Evolutionary conservation across 176 grass and related monocot genomes (phyloP).

Genomic region (Dendrocalamus sinicus): DNA sequence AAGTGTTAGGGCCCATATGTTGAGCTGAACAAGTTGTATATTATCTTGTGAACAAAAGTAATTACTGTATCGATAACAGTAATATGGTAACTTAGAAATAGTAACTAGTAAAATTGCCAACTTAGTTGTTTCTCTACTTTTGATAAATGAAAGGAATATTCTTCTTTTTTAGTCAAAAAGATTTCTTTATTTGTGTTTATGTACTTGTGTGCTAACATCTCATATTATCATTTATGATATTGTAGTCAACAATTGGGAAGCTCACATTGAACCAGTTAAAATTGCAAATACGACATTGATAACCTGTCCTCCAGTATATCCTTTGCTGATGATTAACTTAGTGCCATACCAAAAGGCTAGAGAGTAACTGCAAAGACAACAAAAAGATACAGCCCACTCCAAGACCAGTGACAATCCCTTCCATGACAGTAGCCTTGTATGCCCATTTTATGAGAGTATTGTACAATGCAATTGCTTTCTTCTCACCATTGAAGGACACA

Average conservation of each 20-base stretch:
- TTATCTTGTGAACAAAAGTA: neutral
- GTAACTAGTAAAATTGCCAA: neutral
- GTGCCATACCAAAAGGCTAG: conserved; percentile 72
- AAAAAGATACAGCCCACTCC: conserved; percentile 56
- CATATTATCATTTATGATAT: conserved; percentile 14
- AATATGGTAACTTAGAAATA: neutral
- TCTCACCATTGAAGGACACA: conserved; percentile 73
- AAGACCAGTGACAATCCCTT: conserved; percentile 65
- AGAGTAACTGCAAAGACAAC: conserved; percentile 64
- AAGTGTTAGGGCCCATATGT: neutral
- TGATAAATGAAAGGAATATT: conserved; percentile 4
- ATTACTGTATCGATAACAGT: neutral
- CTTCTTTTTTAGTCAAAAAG: neutral
- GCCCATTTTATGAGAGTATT: conserved; percentile 60
- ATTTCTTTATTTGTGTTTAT: neutral
- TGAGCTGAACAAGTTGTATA: neutral
- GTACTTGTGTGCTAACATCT: neutral
- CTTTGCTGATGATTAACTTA: conserved; percentile 65
- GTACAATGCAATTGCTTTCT: conserved; percentile 62
- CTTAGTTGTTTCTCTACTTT: neutral
- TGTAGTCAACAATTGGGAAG: conserved; percentile 8
- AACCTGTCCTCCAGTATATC: conserved; percentile 68
- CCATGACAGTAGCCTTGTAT: conserved; percentile 60
- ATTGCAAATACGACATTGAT: conserved; percentile 66
- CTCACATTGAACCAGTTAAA: conserved; percentile 66